Evolutionary conservation across 108 stramenopile genomes (phyloP), one percentile per base, ranked within the genome.

Genomic region (Skeletonema costatum): DNA sequence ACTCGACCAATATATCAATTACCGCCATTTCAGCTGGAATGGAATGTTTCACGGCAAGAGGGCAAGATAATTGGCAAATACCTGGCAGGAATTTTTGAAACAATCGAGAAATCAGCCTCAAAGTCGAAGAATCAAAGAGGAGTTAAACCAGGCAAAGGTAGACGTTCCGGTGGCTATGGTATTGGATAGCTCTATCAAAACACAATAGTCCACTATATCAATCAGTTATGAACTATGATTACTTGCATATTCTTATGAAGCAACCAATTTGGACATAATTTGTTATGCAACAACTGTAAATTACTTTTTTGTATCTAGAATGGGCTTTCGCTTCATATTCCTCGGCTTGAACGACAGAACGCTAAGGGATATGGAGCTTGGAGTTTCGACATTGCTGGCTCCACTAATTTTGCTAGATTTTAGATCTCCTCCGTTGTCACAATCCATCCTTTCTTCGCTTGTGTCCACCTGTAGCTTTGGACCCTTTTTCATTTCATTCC

Each of bases 141-240:
- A 11, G 90, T 94, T 12, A 92, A 92, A 60, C 87, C 88, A 17
- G 93, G 93, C 19, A 94, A 90, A 72, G 73, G 86, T 16, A 81
- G 93, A n/a, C 76, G 90, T 59, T 80, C 82, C 60, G 93, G 93
- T 17, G 93, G 93, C 1, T 94, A 94, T 70, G 93, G 93, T 9
- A 94, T 94, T 19, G 91, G 91, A 17, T 92, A 84, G 81, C 13
- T 53, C 64, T 13, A 11, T 10, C 21, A 56, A n/a, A 42, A 13
- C 10, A 42, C 41, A 13, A 42, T 42, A 12, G 12, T 42, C 25
- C 25, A 25, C 25, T 25, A 25, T 25, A 25, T 25, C 25, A 25
- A 25, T 25, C 25, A 1, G 12, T 1, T 36, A 42, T 42, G 1
- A 13, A 2, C 44, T n/a, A n/a, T n/a, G 3, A 46, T 2, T n/a